A percentile compares a stretch with the other conserved stretches of the same genome.
Evolutionary conservation across 257 asterid genomes (phyloP).

Genomic region (Ehretia macrophylla): DNA sequence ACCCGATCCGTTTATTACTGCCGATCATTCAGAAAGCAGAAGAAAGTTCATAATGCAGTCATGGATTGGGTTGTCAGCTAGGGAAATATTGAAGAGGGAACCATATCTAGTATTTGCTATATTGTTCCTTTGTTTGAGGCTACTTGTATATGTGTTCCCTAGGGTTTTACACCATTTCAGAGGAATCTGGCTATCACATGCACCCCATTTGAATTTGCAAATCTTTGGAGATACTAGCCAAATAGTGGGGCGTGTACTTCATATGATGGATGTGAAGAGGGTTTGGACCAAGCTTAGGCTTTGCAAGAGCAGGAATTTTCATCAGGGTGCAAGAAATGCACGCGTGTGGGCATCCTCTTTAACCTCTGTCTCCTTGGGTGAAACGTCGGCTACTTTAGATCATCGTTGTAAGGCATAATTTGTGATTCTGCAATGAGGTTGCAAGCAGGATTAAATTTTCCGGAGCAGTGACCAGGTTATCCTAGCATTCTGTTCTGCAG

Average conservation of each 20-base stretch:
- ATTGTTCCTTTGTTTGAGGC: conserved; percentile 38
- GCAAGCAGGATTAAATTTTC: no score
- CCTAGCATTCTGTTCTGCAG: neutral
- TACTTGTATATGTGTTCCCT: conserved; percentile 33
- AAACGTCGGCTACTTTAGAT: conserved; percentile 35
- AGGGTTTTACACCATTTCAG: conserved; percentile 24
- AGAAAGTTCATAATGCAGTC: conserved; percentile 9
- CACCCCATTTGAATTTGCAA: conserved; percentile 42
- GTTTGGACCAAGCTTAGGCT: conserved; percentile 45
- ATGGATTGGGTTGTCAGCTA: conserved; percentile 25
- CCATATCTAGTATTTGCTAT: conserved; percentile 38
- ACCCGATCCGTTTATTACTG: neutral
- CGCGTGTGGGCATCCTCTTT: conserved; percentile 64
- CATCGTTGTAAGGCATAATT: neutral
- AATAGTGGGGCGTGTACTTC: conserved; percentile 38
- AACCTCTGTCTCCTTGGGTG: conserved; percentile 49
- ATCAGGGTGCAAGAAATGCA: conserved; percentile 48
- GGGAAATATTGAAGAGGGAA: conserved; percentile 34
- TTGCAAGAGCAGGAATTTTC: conserved; percentile 50
- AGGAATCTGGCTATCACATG: conserved; percentile 36
- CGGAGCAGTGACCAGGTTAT: no score
- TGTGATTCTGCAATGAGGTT: neutral
- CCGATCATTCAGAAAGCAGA: conserved; percentile 16
- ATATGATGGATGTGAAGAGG: conserved; percentile 44
- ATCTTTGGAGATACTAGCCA: conserved; percentile 55